phyloP scores from a whole-genome alignment of 1,139 yeast genomes.

The Saccharomyces hybrid region DNA sequence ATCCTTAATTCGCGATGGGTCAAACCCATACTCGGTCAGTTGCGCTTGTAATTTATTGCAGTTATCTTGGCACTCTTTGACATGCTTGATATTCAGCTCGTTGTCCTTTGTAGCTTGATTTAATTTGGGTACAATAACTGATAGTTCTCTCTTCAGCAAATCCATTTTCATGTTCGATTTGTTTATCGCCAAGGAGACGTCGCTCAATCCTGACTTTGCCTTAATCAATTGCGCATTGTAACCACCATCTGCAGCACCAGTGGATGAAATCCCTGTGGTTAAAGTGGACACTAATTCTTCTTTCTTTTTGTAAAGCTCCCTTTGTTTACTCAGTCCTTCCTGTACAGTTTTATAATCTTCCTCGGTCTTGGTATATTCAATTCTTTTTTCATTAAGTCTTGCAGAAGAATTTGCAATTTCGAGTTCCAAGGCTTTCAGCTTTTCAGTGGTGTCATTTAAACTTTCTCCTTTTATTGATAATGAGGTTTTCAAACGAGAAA shows the following conservation, averaged over 20 bases:
- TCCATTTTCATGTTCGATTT: constrained; percentile 54
- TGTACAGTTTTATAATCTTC: constrained; percentile 41
- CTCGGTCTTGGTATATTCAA: constrained; percentile 31
- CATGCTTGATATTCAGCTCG: constrained; percentile 37
- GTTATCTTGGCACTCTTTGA: constrained; percentile 39
- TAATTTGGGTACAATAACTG: constrained; percentile 46
- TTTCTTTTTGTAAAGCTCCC: constrained; percentile 48
- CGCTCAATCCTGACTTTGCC: constrained; percentile 51
- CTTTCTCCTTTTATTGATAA: constrained; percentile 51
- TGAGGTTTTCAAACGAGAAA: constrained; percentile 62
- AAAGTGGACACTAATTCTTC: constrained; percentile 78
- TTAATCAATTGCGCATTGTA: constrained; percentile 67
- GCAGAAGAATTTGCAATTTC: constrained; percentile 21
- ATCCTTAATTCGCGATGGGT: constrained; percentile 41
- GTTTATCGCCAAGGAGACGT: constrained; percentile 49
- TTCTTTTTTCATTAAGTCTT: constrained; percentile 22
- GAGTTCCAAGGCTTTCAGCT: constrained; percentile 14
- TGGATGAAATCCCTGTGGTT: constrained; percentile 84
- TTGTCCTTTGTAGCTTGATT: constrained; percentile 50
- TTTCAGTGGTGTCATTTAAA: constrained; percentile 41
- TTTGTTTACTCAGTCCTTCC: constrained; percentile 38
- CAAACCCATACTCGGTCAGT: constrained; percentile 52
- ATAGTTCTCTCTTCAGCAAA: constrained; percentile 49
- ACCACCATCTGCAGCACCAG: constrained; percentile 73
- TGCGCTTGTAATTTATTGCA: constrained; percentile 39